phyloP scores from a whole-genome alignment of 257 asterid species.

The Salvia rosmarinus region DNA sequence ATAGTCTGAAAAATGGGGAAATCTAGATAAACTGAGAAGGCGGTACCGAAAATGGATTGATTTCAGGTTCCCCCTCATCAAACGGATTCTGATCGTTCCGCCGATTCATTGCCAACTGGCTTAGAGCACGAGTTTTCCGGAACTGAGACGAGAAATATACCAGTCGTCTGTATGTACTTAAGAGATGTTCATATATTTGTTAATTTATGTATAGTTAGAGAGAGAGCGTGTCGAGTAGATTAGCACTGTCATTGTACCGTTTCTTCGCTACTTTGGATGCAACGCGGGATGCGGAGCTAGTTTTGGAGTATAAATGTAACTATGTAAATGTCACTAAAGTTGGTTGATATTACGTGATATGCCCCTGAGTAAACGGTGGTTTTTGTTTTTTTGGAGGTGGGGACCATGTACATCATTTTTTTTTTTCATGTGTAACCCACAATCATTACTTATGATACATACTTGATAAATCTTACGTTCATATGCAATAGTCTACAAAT shows the following conservation, averaged over 20 bases:
- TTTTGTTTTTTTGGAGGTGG: background rate
- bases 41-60: constrained; percentile 96
- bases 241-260: background rate
- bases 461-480: too few relatives aligned
- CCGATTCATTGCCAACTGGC: constrained; percentile 60
- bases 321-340: background rate
- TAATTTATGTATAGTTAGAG: constrained; percentile 3
- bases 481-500: too few relatives aligned
- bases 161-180: constrained; percentile 1
- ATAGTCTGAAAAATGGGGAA: constrained; percentile 40
- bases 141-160: background rate
- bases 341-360: background rate
- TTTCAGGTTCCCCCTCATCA: constrained; percentile 88
- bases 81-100: constrained; percentile 86
- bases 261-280: constrained; percentile 19
- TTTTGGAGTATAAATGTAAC: background rate
- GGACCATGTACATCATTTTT: background rate
- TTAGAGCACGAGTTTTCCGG: constrained; percentile 20
- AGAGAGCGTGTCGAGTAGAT: constrained; percentile 21
- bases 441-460: too few relatives aligned
- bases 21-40: constrained; percentile 35
- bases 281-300: constrained; percentile 29
- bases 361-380: background rate
- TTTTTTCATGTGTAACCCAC: too few relatives aligned
- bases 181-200: background rate